Percentiles rank a stretch among this genome's conserved stretches.
phyloP scores from a whole-genome alignment of 2,329 filamentous ascomycete genomes.

The Hymenoscyphus linearis region DNA sequence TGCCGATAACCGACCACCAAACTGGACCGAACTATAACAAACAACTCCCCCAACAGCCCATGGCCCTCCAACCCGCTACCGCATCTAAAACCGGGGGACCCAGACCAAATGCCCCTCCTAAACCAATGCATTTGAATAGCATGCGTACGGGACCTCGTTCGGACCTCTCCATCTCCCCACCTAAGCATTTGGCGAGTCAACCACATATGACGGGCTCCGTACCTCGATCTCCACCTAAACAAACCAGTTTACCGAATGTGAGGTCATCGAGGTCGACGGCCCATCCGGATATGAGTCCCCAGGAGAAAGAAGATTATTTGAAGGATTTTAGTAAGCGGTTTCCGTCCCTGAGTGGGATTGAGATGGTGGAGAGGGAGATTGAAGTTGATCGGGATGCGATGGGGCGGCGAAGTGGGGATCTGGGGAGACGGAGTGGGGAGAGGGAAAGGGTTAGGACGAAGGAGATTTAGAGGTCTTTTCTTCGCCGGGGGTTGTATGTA shows the following conservation, averaged over 20 bases:
- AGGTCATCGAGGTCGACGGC: constrained; percentile 34
- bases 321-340: constrained; percentile 76
- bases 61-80: constrained; percentile 20
- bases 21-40: constrained; percentile 19
- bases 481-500: too few species aligned
- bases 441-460: neutral
- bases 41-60: constrained; percentile 19
- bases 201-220: too few species aligned
- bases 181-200: constrained; percentile 22
- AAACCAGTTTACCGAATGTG: neutral
- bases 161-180: constrained; percentile 38
- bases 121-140: constrained; percentile 56
- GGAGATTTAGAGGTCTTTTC: neutral
- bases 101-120: constrained; percentile 53
- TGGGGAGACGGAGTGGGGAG: constrained; percentile 4
- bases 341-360: constrained; percentile 76
- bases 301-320: constrained; percentile 61
- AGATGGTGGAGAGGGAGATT: constrained; percentile 45
- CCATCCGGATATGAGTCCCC: constrained; percentile 48
- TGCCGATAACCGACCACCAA: constrained; percentile 21
- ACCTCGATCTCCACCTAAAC: constrained; percentile 24
- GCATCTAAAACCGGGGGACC: constrained; percentile 30
- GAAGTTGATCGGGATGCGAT: neutral
- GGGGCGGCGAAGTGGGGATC: constrained; percentile 4
- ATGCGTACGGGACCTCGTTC: constrained; percentile 37